Percentiles rank a stretch among this genome's conserved stretches.
These are phyloP conservation scores for Fusarium illudens DNA, from an alignment of 2,329 filamentous ascomycete species.

Conservation along the genomic window DNA sequence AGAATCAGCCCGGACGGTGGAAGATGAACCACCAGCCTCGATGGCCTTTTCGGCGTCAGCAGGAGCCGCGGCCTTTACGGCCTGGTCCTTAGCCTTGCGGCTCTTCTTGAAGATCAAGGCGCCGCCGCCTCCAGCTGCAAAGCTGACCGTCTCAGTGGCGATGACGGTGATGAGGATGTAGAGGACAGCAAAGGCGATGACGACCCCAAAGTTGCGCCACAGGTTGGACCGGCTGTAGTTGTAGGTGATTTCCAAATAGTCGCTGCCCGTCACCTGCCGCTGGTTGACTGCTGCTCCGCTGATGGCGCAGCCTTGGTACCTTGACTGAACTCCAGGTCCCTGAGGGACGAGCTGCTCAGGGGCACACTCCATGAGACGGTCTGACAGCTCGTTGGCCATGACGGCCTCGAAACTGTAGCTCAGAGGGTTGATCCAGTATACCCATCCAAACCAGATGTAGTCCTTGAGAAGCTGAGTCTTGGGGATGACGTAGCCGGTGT, in stretches of 20 bases:
- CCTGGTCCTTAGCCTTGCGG: slow-evolving; percentile 61
- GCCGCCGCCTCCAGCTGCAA: slow-evolving; percentile 67
- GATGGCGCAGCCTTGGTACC: slow-evolving; percentile 63
- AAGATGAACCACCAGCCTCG: slow-evolving; percentile 4
- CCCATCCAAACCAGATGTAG: slow-evolving; percentile 77
- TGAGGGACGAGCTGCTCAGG: slow-evolving; percentile 56
- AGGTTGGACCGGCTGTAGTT: slow-evolving; percentile 48
- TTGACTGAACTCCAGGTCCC: slow-evolving; percentile 50
- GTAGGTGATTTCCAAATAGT: slow-evolving; percentile 62
- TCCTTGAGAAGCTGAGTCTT: slow-evolving; percentile 60
- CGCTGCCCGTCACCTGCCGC: slow-evolving; percentile 58
- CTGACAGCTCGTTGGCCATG: slow-evolving; percentile 62
- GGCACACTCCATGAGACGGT: slow-evolving; percentile 59
- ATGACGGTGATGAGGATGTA: slow-evolving; percentile 33
- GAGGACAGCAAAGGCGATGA: slow-evolving; percentile 28
- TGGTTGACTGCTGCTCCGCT: slow-evolving; percentile 55
- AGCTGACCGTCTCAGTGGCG: slow-evolving; percentile 30
- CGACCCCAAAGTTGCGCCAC: slow-evolving; percentile 37
- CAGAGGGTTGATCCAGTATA: slow-evolving; percentile 70
- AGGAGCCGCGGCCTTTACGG: slow-evolving; percentile 21
- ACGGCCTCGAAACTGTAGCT: slow-evolving; percentile 72
- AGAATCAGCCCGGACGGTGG: slow-evolving; percentile 12
- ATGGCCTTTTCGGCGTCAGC: slow-evolving; percentile 43
- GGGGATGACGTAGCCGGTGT: slow-evolving; percentile 69
- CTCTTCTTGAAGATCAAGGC: slow-evolving; percentile 76